Conservation (phyloP, 1,284 basidiomycete species). For the Bondarzewia mesenterica region DNA sequence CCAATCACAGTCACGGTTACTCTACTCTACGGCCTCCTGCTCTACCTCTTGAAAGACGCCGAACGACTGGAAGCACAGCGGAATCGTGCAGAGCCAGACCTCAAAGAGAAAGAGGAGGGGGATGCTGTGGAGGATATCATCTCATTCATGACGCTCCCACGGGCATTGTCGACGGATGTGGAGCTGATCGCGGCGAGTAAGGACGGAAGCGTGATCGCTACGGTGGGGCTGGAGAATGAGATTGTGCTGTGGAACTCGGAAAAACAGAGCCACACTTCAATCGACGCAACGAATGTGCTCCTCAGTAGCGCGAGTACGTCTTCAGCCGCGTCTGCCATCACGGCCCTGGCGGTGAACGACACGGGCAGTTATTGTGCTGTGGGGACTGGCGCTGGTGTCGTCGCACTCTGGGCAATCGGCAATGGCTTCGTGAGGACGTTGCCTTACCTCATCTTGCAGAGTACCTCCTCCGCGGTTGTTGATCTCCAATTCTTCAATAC, state of each 20-base stretch:
- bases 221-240: slow-evolving; percentile 74
- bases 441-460: slow-evolving; percentile 38
- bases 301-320: slow-evolving; percentile 40
- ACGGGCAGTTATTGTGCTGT: slow-evolving; percentile 51
- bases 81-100: slow-evolving; percentile 39
- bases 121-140: slow-evolving; percentile 38
- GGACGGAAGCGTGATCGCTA: slow-evolving; percentile 55
- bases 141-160: slow-evolving; percentile 64
- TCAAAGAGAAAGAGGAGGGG: slow-evolving; percentile 21
- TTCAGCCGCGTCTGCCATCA: slow-evolving; percentile 39
- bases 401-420: slow-evolving; percentile 48
- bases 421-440: slow-evolving; percentile 31
- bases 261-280: slow-evolving; percentile 32
- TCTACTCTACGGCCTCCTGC: slow-evolving; percentile 69
- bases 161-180: slow-evolving; percentile 73
- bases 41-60: slow-evolving; percentile 89
- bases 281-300: slow-evolving; percentile 45
- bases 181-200: slow-evolving; percentile 70
- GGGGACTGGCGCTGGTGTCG: slow-evolving; percentile 53
- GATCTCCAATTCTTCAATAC: slow-evolving; percentile 35
- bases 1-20: slow-evolving; percentile 79
- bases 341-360: slow-evolving; percentile 51
- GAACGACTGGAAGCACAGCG: slow-evolving; percentile 86
- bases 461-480: slow-evolving; percentile 37
- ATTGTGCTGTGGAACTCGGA: slow-evolving; percentile 57